A percentile compares a stretch with the other conserved stretches of the same genome.
These are phyloP conservation scores for Salix exigua DNA, from an alignment of 345 rosid genomes.

Conservation along the genomic window DNA sequence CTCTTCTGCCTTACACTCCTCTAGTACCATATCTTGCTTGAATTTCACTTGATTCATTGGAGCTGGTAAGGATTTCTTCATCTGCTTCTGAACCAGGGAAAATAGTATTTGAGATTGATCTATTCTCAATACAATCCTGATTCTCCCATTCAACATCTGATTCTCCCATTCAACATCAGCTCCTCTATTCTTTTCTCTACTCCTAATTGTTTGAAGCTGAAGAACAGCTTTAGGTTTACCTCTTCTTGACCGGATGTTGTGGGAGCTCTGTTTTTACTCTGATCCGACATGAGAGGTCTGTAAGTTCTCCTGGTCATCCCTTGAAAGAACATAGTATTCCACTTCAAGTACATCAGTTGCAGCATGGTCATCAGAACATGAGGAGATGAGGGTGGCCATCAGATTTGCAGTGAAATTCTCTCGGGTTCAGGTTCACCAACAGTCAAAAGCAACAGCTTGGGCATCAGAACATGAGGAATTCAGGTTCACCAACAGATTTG, in stretches of 20 bases:
- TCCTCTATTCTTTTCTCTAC: constrained; percentile 29
- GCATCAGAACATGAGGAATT: too few relatives aligned
- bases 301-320: background rate
- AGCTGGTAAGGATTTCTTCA: constrained; percentile 45
- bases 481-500: too few relatives aligned
- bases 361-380: too few relatives aligned
- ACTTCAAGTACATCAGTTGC: too few relatives aligned
- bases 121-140: constrained; percentile 26
- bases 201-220: constrained; percentile 53
- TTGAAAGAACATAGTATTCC: too few relatives aligned
- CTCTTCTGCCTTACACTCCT: constrained; percentile 40
- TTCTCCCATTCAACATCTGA: too few relatives aligned
- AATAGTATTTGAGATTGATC: constrained; percentile 23
- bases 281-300: constrained; percentile 25
- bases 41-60: constrained; percentile 29
- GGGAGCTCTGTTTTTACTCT: constrained; percentile 28
- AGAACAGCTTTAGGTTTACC: constrained; percentile 56
- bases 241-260: constrained; percentile 72
- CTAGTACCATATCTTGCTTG: constrained; percentile 26
- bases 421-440: too few relatives aligned
- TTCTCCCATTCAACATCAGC: constrained; percentile 30
- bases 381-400: too few relatives aligned
- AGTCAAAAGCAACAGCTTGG: too few relatives aligned
- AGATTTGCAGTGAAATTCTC: too few relatives aligned
- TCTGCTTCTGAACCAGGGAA: constrained; percentile 29